Conservation (phyloP, 1,284 basidiomycete species). For the Irpex sp. region DNA sequence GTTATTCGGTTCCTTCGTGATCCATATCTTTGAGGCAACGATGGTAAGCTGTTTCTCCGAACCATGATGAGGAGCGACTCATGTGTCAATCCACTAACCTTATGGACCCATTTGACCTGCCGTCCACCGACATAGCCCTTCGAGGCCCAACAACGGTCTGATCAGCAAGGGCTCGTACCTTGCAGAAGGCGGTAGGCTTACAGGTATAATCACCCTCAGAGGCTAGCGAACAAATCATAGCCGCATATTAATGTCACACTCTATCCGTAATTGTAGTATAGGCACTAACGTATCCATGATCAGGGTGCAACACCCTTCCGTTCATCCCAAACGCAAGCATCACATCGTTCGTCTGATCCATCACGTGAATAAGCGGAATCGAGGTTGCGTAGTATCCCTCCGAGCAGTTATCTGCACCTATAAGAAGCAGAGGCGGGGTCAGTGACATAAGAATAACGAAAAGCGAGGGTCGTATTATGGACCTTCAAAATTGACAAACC, state of each 20-base stretch:
- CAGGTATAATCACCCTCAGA: constrained; percentile 20
- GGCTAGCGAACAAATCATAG: constrained; percentile 12
- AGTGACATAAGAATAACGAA: background rate
- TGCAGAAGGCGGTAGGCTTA: constrained; percentile 1
- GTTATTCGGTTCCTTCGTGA: constrained; percentile 18
- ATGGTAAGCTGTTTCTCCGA: no score
- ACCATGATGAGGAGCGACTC: no score
- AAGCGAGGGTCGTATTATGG: background rate
- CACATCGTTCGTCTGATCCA: constrained; percentile 22
- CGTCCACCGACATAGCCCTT: constrained; percentile 24
- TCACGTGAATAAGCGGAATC: constrained; percentile 20
- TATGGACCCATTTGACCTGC: constrained; percentile 24
- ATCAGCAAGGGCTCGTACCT: background rate
- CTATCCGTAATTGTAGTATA: background rate
- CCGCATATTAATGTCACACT: background rate
- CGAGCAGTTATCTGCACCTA: constrained; percentile 20
- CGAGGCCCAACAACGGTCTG: background rate
- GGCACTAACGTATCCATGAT: constrained; percentile 21
- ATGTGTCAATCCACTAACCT: constrained; percentile 9
- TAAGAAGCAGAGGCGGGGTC: background rate
- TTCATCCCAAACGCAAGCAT: constrained; percentile 24
- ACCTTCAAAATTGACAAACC: constrained; percentile 14
- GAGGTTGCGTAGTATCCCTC: constrained; percentile 22
- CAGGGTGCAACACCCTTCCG: constrained; percentile 21
- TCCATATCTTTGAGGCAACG: constrained; percentile 14